A percentile compares a stretch with the other conserved stretches of the same genome.
Evolutionary conservation across 257 asterid species (phyloP).

Genomic region (Ballota nigra): DNA sequence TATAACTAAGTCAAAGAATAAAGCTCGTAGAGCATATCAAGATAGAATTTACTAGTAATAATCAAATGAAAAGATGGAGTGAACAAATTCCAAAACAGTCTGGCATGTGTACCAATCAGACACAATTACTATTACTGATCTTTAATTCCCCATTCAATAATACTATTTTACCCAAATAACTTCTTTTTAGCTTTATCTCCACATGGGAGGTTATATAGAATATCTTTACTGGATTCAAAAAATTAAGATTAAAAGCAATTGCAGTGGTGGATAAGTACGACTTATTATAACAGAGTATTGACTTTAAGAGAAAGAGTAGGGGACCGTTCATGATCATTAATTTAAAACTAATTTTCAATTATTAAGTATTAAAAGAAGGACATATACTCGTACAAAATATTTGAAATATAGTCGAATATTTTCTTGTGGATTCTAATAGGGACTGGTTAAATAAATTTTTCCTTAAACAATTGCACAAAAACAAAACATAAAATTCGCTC

Average conservation of each 20-base stretch:
- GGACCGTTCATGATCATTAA: constrained; percentile 12
- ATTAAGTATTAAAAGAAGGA: too few relatives aligned
- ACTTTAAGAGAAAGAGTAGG: not conserved
- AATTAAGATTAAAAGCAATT: not conserved
- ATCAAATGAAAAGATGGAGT: not conserved
- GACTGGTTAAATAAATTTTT: too few relatives aligned
- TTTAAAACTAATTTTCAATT: not conserved
- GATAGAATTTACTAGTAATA: not conserved
- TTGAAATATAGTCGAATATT: too few relatives aligned
- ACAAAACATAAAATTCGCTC: too few relatives aligned
- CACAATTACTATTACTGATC: not conserved
- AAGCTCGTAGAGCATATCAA: not conserved
- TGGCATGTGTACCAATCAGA: not conserved
- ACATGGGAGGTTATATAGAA: constrained; percentile 6
- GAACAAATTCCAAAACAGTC: constrained; percentile 4
- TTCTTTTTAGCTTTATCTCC: constrained; percentile 10
- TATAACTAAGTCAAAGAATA: too few relatives aligned
- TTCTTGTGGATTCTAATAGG: too few relatives aligned
- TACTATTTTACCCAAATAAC: not conserved
- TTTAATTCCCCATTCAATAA: not conserved
- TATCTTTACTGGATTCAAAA: not conserved
- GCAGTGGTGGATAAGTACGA: constrained; percentile 23
- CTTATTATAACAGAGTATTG: constrained; percentile 5
- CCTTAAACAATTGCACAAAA: too few relatives aligned
- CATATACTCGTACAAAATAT: too few relatives aligned